Evolutionary conservation across 768 basidiomycete genomes (phyloP), one percentile per base, ranked within the genome.

Genomic region (Scleroderma citrinum): DNA sequence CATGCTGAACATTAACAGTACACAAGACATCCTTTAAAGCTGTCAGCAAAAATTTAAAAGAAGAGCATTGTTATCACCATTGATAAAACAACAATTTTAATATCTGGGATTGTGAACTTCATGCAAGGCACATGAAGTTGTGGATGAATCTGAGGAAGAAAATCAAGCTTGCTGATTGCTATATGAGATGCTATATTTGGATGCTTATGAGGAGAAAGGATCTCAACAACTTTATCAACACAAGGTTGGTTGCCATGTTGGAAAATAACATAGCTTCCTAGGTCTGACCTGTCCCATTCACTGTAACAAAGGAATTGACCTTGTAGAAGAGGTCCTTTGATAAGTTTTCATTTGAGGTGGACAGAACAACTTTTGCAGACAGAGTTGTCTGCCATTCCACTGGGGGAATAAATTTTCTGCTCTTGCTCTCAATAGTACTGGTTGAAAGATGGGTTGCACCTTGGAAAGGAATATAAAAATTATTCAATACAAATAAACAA

Each of bases 1-100:
- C 53, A 48, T 59, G 59, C 31, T 59, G 57, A 12, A 60, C 44
- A 47, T 60, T 60, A 16, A 59, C 46, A 13, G 50, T 52, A 50
- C 55, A 60, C 16, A 49, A 34, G 0, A 59, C n/a, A n/a, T n/a
- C n/a, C n/a, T n/a, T n/a, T n/a, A n/a, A n/a, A n/a, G n/a, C n/a
- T n/a, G n/a, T n/a, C 36, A 42, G 23, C 7, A 29, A 44, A n/a
- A 4, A 49, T 13, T 7, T 2, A 44, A n/a, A 10, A 32, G 23
- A 17, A 45, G 14, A 23, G 17, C n/a, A 34, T n/a, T 2, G 6
- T 19, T 11, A 21, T 37, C 46, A 46, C 26, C 12, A 45, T 26
- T 2, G 45, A 23, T 32, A n/a, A 17, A 26, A 50, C 11, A 16
- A 45, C 24, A 2, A 31, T 21, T 16, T 46, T 26, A n/a, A 3